Percentiles rank a stretch among this genome's conserved stretches.
phyloP scores from a whole-genome alignment of 129 eudicot species.

The Saussurea involucrata region DNA sequence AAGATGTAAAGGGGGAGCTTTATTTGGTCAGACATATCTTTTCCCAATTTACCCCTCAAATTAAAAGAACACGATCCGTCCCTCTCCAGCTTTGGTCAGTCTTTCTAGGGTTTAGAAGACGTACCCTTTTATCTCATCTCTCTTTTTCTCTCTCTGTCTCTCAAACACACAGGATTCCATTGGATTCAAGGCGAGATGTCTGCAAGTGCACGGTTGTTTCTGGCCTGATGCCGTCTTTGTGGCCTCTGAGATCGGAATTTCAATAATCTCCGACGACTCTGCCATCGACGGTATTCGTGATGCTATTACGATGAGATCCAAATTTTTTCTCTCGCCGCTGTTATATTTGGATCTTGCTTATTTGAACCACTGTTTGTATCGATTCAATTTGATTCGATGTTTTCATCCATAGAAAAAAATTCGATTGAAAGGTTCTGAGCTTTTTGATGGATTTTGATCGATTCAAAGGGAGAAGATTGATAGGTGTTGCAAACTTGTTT shows the following conservation, averaged over 20 bases:
- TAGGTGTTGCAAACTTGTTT: background rate
- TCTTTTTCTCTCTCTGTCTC: slow-evolving; percentile 10
- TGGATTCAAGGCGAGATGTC: slow-evolving; percentile 6
- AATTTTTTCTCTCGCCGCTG: background rate
- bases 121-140: slow-evolving; percentile 18
- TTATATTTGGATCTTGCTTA: background rate
- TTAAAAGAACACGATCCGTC: too few relatives aligned
- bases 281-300: background rate
- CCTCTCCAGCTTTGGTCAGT: too few relatives aligned
- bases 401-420: background rate
- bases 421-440: background rate
- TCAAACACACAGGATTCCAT: background rate
- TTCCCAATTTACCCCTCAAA: too few relatives aligned
- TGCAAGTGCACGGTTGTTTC: background rate
- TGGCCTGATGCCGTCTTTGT: background rate
- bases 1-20: too few relatives aligned
- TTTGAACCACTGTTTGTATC: background rate
- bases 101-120: slow-evolving; percentile 12
- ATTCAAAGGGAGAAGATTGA: background rate
- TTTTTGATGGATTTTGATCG: slow-evolving; percentile 21
- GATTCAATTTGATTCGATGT: slow-evolving; percentile 4
- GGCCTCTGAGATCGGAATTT: background rate
- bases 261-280: background rate
- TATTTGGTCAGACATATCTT: too few relatives aligned
- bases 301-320: slow-evolving; percentile 20